These are phyloP conservation scores for Cordyceps cicadae DNA, from an alignment of 2,329 filamentous ascomycete species.

Conservation along the genomic window DNA sequence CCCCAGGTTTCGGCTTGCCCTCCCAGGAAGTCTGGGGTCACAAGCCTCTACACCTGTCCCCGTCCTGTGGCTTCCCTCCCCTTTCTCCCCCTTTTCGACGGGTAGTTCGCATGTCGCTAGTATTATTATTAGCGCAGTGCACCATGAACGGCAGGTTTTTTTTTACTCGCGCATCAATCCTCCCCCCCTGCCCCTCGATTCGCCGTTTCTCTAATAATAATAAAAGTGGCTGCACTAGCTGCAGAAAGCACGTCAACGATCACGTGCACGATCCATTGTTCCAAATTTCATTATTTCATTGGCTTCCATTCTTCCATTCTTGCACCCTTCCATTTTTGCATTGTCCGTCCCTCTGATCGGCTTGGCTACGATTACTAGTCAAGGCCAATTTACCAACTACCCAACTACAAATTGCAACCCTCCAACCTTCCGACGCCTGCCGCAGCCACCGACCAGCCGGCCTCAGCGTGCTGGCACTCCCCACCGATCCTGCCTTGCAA, in stretches of 20 bases:
- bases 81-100: background rate
- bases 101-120: constrained; percentile 9
- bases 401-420: no score
- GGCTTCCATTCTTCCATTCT: background rate
- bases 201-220: background rate
- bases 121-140: background rate
- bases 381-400: background rate
- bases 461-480: background rate
- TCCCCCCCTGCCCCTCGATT: background rate
- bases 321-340: background rate
- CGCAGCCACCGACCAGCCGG: background rate
- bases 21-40: background rate
- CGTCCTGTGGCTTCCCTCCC: background rate
- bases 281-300: background rate
- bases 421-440: background rate
- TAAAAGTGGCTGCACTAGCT: background rate
- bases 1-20: background rate
- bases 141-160: background rate
- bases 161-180: background rate
- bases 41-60: background rate
- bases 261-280: constrained; percentile 1
- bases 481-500: background rate
- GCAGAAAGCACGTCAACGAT: constrained; percentile 1
- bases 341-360: background rate
- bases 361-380: no score